Evolutionary conservation across 2,329 filamentous ascomycete genomes (phyloP), one percentile per base, ranked within the genome.

Genomic region (Fusarium setosum): DNA sequence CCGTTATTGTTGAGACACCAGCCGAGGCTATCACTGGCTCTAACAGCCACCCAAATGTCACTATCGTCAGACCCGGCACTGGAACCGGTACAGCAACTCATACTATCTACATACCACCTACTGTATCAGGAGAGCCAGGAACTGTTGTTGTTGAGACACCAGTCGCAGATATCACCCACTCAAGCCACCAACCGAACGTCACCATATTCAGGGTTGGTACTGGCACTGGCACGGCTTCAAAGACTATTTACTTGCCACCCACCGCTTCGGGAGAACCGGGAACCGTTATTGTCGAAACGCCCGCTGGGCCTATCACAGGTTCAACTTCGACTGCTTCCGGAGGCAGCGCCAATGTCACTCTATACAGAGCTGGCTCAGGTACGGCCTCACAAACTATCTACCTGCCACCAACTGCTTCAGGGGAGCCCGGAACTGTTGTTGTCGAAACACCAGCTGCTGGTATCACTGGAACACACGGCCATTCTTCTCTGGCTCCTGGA

Each of bases 201-300:
- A 29, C 26, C 11, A 29, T 29, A 7, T 29, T 29, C 11, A 6
- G 17, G 9, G 23, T 24, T 7, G 10, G 18, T 17, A 44, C 23
- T 9, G 40, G 10, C 17, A n/a, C 12, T 6, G 17, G 9, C 26
- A 31, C 42, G 1, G 17, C 7, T 13, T 15, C 18, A 4, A 18
- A 47, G 11, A 47, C 44, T n/a, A 47, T 34, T 15, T 47, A 32
- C 13, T 26, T 60, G 3, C 58, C 58, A 3, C 45, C 58, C 1
- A 24, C 40, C 1, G 48, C 50, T 2, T 31, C 49, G 1, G 40
- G 41, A 4, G 59, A 57, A 0, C 44, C 38, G 15, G 60, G 60
- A 32, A 65, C 53, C 2, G 31, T 63, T 5, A 15, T 67, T 12
- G 59, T 67, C 6, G 58, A 65, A 6, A 66, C 62, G 0, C 62